phyloP scores from a whole-genome alignment of 371 early-diverging fungal genomes.

The Mortierella sp. region DNA sequence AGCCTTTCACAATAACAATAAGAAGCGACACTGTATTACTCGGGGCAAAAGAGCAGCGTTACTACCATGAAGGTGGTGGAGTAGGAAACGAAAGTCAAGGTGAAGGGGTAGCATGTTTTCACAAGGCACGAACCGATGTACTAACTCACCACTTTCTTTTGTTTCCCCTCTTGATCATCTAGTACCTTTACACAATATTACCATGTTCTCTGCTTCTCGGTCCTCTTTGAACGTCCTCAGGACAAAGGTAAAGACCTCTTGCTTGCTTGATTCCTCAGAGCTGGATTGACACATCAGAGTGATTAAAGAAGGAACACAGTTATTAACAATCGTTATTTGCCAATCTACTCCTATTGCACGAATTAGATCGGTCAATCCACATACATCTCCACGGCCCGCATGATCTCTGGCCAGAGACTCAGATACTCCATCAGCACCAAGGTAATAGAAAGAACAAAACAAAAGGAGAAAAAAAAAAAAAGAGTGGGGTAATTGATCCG shows the following conservation, averaged over 20 bases:
- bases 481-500: background rate
- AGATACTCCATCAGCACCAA: conserved; percentile 53
- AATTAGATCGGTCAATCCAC: conserved; percentile 52
- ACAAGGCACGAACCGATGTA: background rate
- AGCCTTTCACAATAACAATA: background rate
- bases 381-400: conserved; percentile 50
- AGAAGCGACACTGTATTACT: background rate
- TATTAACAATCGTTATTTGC: background rate
- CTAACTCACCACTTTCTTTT: background rate
- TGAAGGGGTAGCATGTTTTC: background rate
- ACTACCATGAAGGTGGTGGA: background rate
- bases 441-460: conserved; percentile 23
- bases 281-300: background rate
- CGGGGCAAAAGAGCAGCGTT: background rate
- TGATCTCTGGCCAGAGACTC: conserved; percentile 56
- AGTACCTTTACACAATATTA: background rate
- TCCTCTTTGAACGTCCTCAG: conserved; percentile 46
- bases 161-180: background rate
- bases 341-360: background rate
- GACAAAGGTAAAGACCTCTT: conserved; percentile 36
- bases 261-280: background rate
- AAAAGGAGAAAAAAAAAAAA: background rate
- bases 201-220: conserved; percentile 54
- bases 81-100: background rate
- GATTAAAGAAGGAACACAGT: background rate